Evolutionary conservation across 2,329 filamentous ascomycete species (phyloP), one percentile per base, ranked within the genome.

Genomic region (Plenodomus biglobosus): DNA sequence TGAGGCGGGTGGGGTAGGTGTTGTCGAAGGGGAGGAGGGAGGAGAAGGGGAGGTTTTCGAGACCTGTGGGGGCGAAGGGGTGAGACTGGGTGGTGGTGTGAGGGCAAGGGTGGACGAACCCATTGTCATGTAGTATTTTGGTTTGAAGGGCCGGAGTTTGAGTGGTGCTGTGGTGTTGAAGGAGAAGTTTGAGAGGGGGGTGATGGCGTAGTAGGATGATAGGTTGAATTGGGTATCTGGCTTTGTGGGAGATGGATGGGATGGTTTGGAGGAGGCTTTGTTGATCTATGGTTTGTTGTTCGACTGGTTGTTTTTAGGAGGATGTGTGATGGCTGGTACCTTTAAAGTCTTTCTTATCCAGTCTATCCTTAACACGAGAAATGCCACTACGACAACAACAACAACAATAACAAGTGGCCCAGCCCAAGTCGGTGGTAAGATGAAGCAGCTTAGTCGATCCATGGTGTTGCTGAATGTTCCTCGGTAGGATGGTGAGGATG

Each of bases 41-140:
- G n/a, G 78, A 80, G 0, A 80, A 64, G 8, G 76, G 62, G 13
- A 77, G 74, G 38, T 73, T 80, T 59, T 82, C 76, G 19, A 85
- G 73, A 3, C 75, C 82, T 84, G 56, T 24, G 6, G n/a, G n/a
- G n/a, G n/a, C n/a, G n/a, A 17, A 30, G 30, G 49, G 32, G 7
- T 35, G 15, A 20, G 15, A 30, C 6, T 27, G 13, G 13, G 15
- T 19, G 30, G n/a, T 20, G 16, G 4, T 20, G 30, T 8, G 17
- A 20, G 22, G 21, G 19, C 27, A 22, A 11, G 17, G 38, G n/a
- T 24, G 27, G 52, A 68, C 21, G 13, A 53, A 84, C 82, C 80
- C 83, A 86, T 86, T 5, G 83, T 85, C 42, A 86, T 66, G 60
- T 85, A 78, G 60, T 82, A 86, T 56, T 79, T 83, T 4, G 80